phyloP scores from a whole-genome alignment of 1,284 basidiomycete species.

The Cryptococcus sp. region DNA sequence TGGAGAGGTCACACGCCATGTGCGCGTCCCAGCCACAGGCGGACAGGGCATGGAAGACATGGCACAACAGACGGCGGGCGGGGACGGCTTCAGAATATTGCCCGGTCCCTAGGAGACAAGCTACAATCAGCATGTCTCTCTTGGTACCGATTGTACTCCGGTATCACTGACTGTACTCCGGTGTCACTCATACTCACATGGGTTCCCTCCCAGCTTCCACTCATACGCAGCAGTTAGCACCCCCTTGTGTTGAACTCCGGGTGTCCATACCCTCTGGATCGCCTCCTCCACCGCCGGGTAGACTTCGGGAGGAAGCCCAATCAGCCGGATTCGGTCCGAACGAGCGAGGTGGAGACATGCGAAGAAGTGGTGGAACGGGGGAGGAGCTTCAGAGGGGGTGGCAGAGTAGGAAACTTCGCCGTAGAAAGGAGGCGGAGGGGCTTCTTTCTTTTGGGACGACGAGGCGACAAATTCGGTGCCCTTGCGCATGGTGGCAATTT shows the following conservation, averaged over 20 bases:
- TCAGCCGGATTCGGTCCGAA: constrained; percentile 24
- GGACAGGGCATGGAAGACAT: constrained; percentile 35
- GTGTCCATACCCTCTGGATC: constrained; percentile 29
- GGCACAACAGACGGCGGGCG: constrained; percentile 33
- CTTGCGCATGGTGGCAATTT: constrained; percentile 6
- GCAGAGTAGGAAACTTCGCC: background rate
- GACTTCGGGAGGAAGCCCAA: constrained; percentile 20
- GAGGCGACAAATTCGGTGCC: constrained; percentile 9
- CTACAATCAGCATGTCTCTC: background rate
- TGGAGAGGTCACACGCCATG: constrained; percentile 31
- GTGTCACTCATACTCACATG: constrained; percentile 30
- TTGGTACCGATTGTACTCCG: background rate
- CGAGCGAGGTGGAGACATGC: constrained; percentile 29
- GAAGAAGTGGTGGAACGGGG: constrained; percentile 15
- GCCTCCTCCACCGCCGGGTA: constrained; percentile 21
- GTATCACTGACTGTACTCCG: background rate
- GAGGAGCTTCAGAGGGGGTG: background rate
- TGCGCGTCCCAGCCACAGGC: constrained; percentile 36
- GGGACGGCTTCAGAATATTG: constrained; percentile 33
- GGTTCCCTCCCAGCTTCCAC: constrained; percentile 38
- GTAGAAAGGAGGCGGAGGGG: constrained; percentile 11
- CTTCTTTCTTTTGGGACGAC: background rate
- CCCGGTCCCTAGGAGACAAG: constrained; percentile 28
- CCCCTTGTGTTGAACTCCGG: constrained; percentile 28
- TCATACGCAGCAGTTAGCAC: constrained; percentile 23